Base-by-base conservation (phyloP, 768 basidiomycete genomes). In the Cyclocybe aegerita region DNA sequence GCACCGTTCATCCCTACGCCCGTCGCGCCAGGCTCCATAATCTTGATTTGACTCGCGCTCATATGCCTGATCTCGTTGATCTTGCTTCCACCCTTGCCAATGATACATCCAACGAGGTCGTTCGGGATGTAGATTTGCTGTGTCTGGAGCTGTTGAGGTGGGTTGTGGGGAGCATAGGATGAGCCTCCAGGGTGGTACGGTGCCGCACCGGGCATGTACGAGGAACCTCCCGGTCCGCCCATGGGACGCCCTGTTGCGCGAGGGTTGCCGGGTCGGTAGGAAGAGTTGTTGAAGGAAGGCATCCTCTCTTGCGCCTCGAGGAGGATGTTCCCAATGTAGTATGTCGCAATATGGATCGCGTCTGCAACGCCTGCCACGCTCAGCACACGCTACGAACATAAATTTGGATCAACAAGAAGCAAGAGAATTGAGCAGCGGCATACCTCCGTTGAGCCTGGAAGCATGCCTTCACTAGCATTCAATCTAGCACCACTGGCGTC, bases 61-160 rank as follows among this genome's bases (percentile, higher is more conserved):
- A 93, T 89, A 57, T 93, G 86, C 58, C 97, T 81, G 56, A 99
- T 97, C 72, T 99, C 97, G 63, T 98, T 98, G 75, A 99, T 99
- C 73, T 98, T 99, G 65, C 88, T 86, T 8, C 97, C 97, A 14
- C 92, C 96, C 69, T 98, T 98, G 38, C 97, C 97, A 59, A 99
- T 99, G 70, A 99, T 93, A 56, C 90, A 92, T 9, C 93, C 96
- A 16, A 99, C 97, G 23, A 98, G 80, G 62, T 97, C 93, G 64
- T 98, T 98, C 6, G 97, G 97, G 56, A 99, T 97, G 67, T 89
- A 99, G 55, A 99, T 97, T 67, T 98, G 93, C 64, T 99, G 97
- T 3, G 93, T 97, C 69, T 97, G 93, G 48, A 95, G 69, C 64
- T 89, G 87, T 60, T 81, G 81, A 4, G 83, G 80, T 29, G 84